These are phyloP conservation scores for Talaromyces verruculosus DNA, from an alignment of 2,329 filamentous ascomycete species.

Conservation along the genomic window DNA sequence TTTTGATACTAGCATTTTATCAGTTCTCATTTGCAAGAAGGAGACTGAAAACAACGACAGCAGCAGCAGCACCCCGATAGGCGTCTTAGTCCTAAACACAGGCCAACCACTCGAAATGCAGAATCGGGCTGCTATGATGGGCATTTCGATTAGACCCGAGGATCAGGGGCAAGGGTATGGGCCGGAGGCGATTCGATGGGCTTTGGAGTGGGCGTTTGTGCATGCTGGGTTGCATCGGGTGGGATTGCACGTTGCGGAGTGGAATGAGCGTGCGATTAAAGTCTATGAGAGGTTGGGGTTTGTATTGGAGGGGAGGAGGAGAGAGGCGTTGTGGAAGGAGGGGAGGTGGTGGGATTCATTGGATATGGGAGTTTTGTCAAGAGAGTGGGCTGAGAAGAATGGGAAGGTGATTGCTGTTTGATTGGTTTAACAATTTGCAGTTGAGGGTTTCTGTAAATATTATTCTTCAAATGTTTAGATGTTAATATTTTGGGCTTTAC, in stretches of 20 bases:
- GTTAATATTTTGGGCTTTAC: no score
- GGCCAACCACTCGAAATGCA: background rate
- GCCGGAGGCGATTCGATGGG: background rate
- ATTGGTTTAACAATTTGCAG: background rate
- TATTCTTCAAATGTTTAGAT: background rate
- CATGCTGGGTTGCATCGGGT: slow-evolving; percentile 7
- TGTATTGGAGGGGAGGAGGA: background rate
- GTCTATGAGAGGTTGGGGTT: slow-evolving; percentile 13
- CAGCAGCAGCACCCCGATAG: background rate
- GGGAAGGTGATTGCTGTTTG: background rate
- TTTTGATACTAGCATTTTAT: background rate
- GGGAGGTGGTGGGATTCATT: slow-evolving; percentile 12
- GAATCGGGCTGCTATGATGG: background rate
- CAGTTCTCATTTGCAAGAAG: slow-evolving; percentile 3
- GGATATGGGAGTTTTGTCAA: background rate
- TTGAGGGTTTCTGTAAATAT: background rate
- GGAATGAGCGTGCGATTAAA: slow-evolving; percentile 1
- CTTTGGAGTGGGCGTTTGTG: slow-evolving; percentile 12
- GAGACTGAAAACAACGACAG: background rate
- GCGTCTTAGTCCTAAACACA: background rate
- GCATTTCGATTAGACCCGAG: background rate
- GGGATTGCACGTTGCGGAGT: background rate
- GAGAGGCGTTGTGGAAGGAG: background rate
- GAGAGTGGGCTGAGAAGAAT: slow-evolving; percentile 8
- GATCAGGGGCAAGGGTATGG: slow-evolving; percentile 8